Base-by-base conservation (phyloP, 2,329 filamentous ascomycete genomes). In the Aspergillus ibericus region DNA sequence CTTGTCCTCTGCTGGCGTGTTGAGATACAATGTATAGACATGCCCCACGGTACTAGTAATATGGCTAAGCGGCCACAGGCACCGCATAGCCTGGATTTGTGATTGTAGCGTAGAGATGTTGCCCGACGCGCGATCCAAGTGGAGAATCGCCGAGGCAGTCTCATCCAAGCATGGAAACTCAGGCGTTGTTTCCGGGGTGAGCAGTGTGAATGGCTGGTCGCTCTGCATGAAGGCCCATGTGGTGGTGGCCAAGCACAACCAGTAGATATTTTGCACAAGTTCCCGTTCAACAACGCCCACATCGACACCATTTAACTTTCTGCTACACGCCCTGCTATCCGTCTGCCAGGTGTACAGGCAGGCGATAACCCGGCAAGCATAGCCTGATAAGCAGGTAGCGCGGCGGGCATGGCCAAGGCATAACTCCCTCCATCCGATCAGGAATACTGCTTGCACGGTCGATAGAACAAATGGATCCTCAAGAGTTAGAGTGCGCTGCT, bases 231-330 rank as follows among this genome's bases (percentile, higher is more conserved):
- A 77, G 5, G 66, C 66, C 77, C 77, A 79, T 7, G 77, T 67
- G 32, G 69, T 73, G n/a, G 76, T 66, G 0, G 75, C 70, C 56
- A 74, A 75, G 1, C 74, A 73, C 4, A 74, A 68, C 76, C 77
- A 79, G 67, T 75, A 76, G 5, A 78, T 63, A 61, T 76, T 76
- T 22, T 72, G 68, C 4, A 74, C 66, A 15, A 78, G 55, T 59
- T 79, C 77, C 56, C 72, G 74, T 58, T 79, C 77, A 7, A 79
- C 73, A 46, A 74, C 71, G 47, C 70, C 72, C 2, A 78, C 71
- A 38, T 77, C 75, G 46, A 79, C 70, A 9, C 76, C 77, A 22
- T 79, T 79, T 61, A 79, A 35, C 29, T 50, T 77, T 32, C 74
- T 71, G 36, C 73, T 76, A 71, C n/a, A 29, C 25, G 18, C 62